These are phyloP conservation scores for Cercospora berteroae DNA, from an alignment of 2,329 filamentous ascomycete genomes.

Conservation along the genomic window DNA sequence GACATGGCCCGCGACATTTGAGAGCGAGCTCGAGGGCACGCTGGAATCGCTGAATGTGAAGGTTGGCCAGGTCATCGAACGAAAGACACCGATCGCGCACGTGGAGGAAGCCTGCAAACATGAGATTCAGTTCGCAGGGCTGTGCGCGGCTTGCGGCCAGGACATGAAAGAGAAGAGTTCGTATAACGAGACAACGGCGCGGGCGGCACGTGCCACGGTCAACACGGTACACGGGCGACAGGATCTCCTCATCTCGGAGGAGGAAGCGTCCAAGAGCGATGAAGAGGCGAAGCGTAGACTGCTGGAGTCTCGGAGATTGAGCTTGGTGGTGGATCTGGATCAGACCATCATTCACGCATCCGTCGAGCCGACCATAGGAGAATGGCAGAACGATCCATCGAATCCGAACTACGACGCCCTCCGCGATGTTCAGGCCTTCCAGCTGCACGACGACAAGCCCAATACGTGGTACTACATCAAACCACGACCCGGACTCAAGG, in stretches of 20 bases:
- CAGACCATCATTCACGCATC: slow-evolving; percentile 98
- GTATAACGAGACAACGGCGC: slow-evolving; percentile 76
- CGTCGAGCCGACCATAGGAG: slow-evolving; percentile 91
- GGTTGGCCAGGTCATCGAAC: slow-evolving; percentile 61
- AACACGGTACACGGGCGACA: slow-evolving; percentile 94
- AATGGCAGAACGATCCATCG: slow-evolving; percentile 85
- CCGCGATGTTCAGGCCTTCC: slow-evolving; percentile 83
- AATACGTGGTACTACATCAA: slow-evolving; percentile 99
- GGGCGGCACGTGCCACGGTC: slow-evolving; percentile 83
- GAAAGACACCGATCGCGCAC: slow-evolving; percentile 60
- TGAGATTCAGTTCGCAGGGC: slow-evolving; percentile 82
- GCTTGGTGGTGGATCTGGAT: slow-evolving; percentile 92
- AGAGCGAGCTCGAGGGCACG: slow-evolving; percentile 78
- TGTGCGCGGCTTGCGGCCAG: slow-evolving; percentile 90
- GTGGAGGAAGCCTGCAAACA: slow-evolving; percentile 91
- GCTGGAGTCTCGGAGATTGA: slow-evolving; percentile 77
- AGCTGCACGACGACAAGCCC: slow-evolving; percentile 80
- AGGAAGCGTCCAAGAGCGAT: slow-evolving; percentile 77
- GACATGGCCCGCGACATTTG: slow-evolving; percentile 74
- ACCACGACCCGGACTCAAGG: slow-evolving; percentile 78
- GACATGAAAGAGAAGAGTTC: slow-evolving; percentile 83
- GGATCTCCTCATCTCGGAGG: slow-evolving; percentile 76
- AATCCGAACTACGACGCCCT: slow-evolving; percentile 92
- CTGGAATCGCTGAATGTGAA: slow-evolving; percentile 73
- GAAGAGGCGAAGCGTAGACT: slow-evolving; percentile 82